Evolutionary conservation across 75 land plant species (phyloP).

Genomic region (Cunninghamia lanceolata): DNA sequence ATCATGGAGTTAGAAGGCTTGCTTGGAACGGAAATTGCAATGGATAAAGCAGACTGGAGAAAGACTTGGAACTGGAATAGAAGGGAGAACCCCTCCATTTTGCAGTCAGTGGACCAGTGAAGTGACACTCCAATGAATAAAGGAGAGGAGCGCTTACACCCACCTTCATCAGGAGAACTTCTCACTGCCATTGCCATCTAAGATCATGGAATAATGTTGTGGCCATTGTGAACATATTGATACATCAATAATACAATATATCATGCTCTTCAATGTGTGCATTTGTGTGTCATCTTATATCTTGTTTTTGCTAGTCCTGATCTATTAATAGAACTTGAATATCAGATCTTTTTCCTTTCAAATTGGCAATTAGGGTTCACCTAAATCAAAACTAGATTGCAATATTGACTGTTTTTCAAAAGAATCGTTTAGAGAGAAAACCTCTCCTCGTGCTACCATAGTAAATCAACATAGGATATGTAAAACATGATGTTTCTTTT

Average conservation of each 20-base stretch:
- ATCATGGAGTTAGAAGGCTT: too few relatives aligned
- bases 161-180: too few relatives aligned
- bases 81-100: too few relatives aligned
- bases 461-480: not conserved
- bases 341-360: too few relatives aligned
- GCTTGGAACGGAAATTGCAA: too few relatives aligned
- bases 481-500: not conserved
- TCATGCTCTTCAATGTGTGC: not conserved
- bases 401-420: not conserved
- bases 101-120: too few relatives aligned
- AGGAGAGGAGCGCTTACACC: too few relatives aligned
- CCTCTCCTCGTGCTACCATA: not conserved
- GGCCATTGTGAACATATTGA: not conserved
- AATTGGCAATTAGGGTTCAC: not conserved
- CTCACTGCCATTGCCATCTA: not conserved
- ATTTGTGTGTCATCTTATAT: not conserved
- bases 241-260: not conserved
- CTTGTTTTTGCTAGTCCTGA: not conserved
- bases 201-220: not conserved
- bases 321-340: not conserved
- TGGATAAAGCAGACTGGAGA: too few relatives aligned
- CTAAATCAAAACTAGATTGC: not conserved
- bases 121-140: too few relatives aligned
- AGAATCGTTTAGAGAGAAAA: not conserved
- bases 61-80: too few relatives aligned